phyloP scores from a whole-genome alignment of 352 stramenopile genomes.

The Globisporangium carolinianum region DNA sequence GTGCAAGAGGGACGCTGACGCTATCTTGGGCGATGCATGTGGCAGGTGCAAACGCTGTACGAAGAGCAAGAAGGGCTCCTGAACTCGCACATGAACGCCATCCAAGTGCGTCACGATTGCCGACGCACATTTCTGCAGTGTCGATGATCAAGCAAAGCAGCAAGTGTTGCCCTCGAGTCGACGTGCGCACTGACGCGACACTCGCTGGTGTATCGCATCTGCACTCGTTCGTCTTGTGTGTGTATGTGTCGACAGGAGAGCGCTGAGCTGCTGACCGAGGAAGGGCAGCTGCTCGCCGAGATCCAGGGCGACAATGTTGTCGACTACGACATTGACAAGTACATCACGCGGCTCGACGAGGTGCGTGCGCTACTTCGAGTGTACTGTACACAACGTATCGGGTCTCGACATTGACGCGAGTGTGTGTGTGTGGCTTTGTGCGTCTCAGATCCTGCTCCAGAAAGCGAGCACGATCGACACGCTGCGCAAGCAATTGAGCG shows the following conservation, averaged over 20 bases:
- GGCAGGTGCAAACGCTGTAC: constrained; percentile 88
- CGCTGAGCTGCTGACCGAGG: constrained; percentile 94
- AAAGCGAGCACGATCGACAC: constrained; percentile 88
- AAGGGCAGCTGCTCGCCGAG: constrained; percentile 85
- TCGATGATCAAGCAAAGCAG: too few relatives aligned
- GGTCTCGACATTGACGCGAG: neutral
- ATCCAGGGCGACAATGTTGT: constrained; percentile 84
- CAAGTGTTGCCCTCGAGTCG: too few relatives aligned
- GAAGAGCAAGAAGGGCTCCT: constrained; percentile 95
- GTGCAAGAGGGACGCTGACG: too few relatives aligned
- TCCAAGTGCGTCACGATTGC: constrained; percentile 55
- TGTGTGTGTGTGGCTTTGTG: neutral
- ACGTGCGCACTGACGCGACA: too few relatives aligned
- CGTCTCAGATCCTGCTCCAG: constrained; percentile 83
- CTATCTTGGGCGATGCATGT: too few relatives aligned
- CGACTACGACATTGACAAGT: constrained; percentile 95
- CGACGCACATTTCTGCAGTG: too few relatives aligned
- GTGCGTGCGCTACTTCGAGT: constrained; percentile 14
- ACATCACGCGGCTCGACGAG: constrained; percentile 87
- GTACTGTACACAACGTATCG: neutral
- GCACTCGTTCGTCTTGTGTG: neutral
- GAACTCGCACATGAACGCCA: constrained; percentile 95
- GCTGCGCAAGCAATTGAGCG: constrained; percentile 75
- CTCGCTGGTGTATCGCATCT: too few relatives aligned
- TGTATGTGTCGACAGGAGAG: constrained; percentile 72